These are phyloP conservation scores for Kwoniella sp. DNA, from an alignment of 768 basidiomycete species.

Conservation along the genomic window DNA sequence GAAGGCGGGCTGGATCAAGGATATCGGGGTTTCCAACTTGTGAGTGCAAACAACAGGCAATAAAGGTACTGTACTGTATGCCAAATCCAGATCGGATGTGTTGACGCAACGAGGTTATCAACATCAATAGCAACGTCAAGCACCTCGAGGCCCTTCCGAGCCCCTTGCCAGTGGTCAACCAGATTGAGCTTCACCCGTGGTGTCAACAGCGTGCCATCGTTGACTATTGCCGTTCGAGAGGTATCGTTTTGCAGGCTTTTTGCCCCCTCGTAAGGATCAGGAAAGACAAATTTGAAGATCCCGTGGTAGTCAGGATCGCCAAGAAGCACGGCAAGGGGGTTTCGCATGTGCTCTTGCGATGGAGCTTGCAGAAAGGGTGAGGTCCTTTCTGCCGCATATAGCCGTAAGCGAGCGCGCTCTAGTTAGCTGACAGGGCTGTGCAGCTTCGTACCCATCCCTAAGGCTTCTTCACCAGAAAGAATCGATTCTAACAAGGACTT, in stretches of 20 bases:
- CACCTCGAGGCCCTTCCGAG: constrained; percentile 47
- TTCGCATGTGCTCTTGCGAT: constrained; percentile 59
- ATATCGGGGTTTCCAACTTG: constrained; percentile 55
- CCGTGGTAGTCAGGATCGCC: constrained; percentile 36
- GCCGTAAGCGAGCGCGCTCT: too few relatives aligned
- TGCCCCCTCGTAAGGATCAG: constrained; percentile 62
- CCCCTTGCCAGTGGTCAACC: constrained; percentile 50
- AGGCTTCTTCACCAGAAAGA: constrained; percentile 14
- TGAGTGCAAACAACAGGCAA: too few relatives aligned
- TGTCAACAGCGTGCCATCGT: constrained; percentile 80
- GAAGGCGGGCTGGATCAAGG: constrained; percentile 49
- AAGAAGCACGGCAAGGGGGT: constrained; percentile 50
- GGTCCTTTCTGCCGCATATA: too few relatives aligned
- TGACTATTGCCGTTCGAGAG: constrained; percentile 67
- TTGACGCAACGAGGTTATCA: too few relatives aligned
- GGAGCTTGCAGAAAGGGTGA: constrained; percentile 60
- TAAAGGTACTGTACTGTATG: too few relatives aligned
- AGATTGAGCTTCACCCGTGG: constrained; percentile 58
- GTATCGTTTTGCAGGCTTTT: constrained; percentile 60
- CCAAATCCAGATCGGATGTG: too few relatives aligned
- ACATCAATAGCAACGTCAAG: constrained; percentile 47
- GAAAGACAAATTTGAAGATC: constrained; percentile 40
- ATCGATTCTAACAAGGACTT: constrained; percentile 21
- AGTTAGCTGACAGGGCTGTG: background rate
- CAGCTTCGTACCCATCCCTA: constrained; percentile 27